A percentile compares a stretch with the other conserved stretches of the same genome.
phyloP scores from a whole-genome alignment of 2,329 filamentous ascomycete genomes.

The Emmonsia crescens region DNA sequence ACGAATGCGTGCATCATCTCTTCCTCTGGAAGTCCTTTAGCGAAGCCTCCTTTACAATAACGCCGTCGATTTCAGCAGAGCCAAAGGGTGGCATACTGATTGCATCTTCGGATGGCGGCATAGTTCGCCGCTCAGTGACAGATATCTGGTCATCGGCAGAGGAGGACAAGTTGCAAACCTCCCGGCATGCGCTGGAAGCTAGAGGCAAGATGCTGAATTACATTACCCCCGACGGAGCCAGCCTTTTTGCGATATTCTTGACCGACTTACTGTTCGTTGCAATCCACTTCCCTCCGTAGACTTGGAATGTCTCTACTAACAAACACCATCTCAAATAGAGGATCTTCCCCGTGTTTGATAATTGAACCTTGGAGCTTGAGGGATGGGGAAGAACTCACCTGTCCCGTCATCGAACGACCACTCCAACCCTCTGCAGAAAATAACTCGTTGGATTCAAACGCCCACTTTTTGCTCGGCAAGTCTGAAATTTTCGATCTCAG shows the following conservation, averaged over 20 bases:
- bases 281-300: not conserved
- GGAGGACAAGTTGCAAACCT: not conserved
- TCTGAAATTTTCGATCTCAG: slow-evolving; percentile 2
- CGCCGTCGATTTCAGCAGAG: not conserved
- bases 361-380: not conserved
- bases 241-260: slow-evolving; percentile 1
- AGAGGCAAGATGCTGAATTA: slow-evolving; percentile 3
- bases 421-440: not conserved
- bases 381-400: not conserved
- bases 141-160: slow-evolving; percentile 2
- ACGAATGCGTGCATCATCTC: not conserved
- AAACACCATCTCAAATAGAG: slow-evolving; percentile 1
- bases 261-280: slow-evolving; percentile 1
- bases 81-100: slow-evolving; percentile 3
- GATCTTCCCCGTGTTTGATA: not conserved
- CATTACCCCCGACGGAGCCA: not conserved
- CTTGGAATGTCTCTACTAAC: not conserved
- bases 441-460: not conserved
- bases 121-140: not conserved
- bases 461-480: not conserved
- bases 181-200: slow-evolving; percentile 1
- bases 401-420: not conserved
- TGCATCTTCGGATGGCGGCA: not conserved
- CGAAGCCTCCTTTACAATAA: slow-evolving; percentile 1
- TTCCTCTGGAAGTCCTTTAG: slow-evolving; percentile 4